phyloP scores from a whole-genome alignment of 495 filamentous ascomycete species.

The Immersiella caudata region DNA sequence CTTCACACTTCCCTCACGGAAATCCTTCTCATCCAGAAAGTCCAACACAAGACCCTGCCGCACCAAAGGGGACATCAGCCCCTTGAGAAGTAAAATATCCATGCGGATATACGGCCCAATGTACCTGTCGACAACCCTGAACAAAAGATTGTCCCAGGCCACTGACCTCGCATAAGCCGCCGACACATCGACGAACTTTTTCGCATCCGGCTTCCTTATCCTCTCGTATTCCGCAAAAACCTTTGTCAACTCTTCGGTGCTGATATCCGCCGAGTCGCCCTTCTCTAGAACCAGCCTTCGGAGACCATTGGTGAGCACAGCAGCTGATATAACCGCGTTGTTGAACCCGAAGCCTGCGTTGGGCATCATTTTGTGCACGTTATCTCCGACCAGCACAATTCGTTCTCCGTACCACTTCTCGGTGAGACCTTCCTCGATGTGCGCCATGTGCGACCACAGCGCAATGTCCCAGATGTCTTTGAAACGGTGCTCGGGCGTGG shows the following conservation, averaged over 20 bases:
- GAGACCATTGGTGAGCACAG: slow-evolving; percentile 9
- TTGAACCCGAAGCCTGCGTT: slow-evolving; percentile 14
- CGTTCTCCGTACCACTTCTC: slow-evolving; percentile 8
- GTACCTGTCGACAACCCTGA: slow-evolving; percentile 1
- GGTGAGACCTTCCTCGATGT: slow-evolving; percentile 7
- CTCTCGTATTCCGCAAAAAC: slow-evolving; percentile 10
- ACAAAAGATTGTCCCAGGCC: slow-evolving; percentile 9
- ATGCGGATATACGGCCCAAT: background rate
- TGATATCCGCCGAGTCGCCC: background rate
- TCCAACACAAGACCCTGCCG: slow-evolving; percentile 11
- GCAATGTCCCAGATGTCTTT: background rate
- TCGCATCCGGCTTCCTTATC: slow-evolving; percentile 1
- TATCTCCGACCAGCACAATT: slow-evolving; percentile 7
- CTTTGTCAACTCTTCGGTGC: background rate
- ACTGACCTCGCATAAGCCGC: background rate
- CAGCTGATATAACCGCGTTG: background rate
- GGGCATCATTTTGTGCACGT: slow-evolving; percentile 17
- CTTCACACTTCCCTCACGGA: background rate
- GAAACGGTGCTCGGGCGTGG: background rate
- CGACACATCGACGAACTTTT: slow-evolving; percentile 3
- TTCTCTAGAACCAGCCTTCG: background rate
- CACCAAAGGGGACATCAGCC: slow-evolving; percentile 3
- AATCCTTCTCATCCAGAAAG: slow-evolving; percentile 13
- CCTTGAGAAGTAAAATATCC: background rate
- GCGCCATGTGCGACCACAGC: slow-evolving; percentile 7